Conservation (phyloP, 2,329 filamentous ascomycete species). For the Clonostachys rosea region DNA sequence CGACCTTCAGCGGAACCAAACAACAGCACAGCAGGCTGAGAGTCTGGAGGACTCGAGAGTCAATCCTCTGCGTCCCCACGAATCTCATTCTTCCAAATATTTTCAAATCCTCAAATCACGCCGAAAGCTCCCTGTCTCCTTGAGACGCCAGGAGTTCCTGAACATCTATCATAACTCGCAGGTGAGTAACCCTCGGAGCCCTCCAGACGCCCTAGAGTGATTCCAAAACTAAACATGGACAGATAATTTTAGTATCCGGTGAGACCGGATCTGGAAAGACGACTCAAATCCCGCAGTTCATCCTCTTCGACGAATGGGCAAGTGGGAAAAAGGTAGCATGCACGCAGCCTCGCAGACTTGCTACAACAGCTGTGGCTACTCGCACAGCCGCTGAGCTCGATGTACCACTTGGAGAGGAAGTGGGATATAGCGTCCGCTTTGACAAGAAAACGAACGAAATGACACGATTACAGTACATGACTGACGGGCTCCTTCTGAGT, state of each 20-base stretch:
- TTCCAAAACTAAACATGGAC: neutral
- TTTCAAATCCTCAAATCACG: no score
- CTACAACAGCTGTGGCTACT: conserved; percentile 86
- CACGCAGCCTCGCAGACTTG: conserved; percentile 83
- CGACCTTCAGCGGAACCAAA: no score
- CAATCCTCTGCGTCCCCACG: no score
- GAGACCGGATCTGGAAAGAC: conserved; percentile 6
- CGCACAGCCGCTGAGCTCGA: conserved; percentile 88
- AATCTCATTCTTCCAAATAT: no score
- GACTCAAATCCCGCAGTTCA: conserved; percentile 8
- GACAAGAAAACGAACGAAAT: conserved; percentile 75
- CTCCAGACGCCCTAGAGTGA: no score
- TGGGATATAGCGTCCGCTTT: conserved; percentile 85
- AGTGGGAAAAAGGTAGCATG: conserved; percentile 74
- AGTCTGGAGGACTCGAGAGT: no score
- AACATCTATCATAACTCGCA: no score
- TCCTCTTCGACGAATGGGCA: conserved; percentile 6
- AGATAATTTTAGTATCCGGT: neutral
- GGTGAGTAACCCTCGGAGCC: no score
- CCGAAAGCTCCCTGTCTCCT: no score
- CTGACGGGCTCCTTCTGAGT: conserved; percentile 4
- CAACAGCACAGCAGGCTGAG: no score
- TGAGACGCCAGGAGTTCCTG: no score
- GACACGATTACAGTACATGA: conserved; percentile 8
- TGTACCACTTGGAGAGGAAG: conserved; percentile 78